phyloP scores from a whole-genome alignment of 352 stramenopile species.

The Pythium monospermum region DNA sequence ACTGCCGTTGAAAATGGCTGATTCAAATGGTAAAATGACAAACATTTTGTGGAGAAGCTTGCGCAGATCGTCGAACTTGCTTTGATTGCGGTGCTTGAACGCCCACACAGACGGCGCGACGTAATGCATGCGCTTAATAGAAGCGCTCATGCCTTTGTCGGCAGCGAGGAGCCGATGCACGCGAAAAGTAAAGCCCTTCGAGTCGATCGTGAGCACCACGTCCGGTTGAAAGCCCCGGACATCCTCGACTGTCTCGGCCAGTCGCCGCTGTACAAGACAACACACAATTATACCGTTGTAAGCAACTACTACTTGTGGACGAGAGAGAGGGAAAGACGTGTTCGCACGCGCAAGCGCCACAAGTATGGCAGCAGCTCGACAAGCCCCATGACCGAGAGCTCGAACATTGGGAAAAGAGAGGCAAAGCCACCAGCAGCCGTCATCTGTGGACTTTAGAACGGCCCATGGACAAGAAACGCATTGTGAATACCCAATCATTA shows the following conservation, averaged over 20 bases:
- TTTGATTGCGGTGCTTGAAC: constrained; percentile 50
- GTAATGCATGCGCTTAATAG: constrained; percentile 58
- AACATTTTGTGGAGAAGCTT: constrained; percentile 61
- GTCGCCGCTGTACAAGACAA: constrained; percentile 26
- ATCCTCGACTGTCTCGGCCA: constrained; percentile 47
- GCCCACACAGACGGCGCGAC: constrained; percentile 76
- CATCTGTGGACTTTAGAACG: constrained; percentile 38
- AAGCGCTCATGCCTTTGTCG: constrained; percentile 11
- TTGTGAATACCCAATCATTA: no score
- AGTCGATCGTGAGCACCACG: constrained; percentile 74
- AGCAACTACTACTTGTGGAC: not conserved
- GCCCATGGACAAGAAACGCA: no score
- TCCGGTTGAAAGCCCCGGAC: constrained; percentile 47
- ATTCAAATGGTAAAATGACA: constrained; percentile 66
- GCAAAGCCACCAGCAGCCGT: constrained; percentile 33
- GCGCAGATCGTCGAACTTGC: constrained; percentile 26
- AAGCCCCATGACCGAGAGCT: constrained; percentile 74
- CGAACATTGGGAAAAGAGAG: constrained; percentile 66
- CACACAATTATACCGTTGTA: not conserved
- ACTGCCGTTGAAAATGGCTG: constrained; percentile 31
- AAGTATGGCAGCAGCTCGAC: constrained; percentile 58
- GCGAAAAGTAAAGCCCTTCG: constrained; percentile 71
- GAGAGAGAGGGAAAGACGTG: not conserved
- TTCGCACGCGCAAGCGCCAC: constrained; percentile 39
- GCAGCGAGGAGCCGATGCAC: constrained; percentile 41